phyloP scores from a whole-genome alignment of 2,329 filamentous ascomycete genomes.

The Penicillium sp. region DNA sequence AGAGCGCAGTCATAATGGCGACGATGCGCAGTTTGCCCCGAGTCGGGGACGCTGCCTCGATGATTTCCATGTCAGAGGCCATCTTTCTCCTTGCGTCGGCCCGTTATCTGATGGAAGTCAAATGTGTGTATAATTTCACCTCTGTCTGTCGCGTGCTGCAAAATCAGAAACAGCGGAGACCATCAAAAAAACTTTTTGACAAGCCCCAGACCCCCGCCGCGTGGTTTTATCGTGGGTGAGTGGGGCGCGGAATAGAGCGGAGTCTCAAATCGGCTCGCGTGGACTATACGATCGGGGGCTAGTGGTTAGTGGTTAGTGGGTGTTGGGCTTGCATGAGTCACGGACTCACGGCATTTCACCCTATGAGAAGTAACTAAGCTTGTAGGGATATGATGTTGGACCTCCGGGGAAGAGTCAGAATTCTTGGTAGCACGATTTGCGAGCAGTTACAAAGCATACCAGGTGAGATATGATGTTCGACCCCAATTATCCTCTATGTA shows the following conservation, averaged over 20 bases:
- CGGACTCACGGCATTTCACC: neutral
- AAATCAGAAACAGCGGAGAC: neutral
- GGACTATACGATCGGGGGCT: neutral
- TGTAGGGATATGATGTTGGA: too few species aligned
- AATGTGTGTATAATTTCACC: neutral
- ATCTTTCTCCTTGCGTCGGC: constrained; percentile 2
- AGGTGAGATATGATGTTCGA: neutral
- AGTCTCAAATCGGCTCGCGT: neutral
- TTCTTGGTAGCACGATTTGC: too few species aligned
- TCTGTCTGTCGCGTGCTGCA: neutral
- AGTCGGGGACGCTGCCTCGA: constrained; percentile 11
- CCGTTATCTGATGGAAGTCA: neutral
- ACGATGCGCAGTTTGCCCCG: constrained; percentile 28
- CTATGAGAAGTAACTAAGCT: too few species aligned
- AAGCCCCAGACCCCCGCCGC: constrained; percentile 6
- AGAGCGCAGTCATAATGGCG: constrained; percentile 32
- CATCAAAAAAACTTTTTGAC: constrained; percentile 3
- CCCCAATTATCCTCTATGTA: neutral
- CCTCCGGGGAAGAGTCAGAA: too few species aligned
- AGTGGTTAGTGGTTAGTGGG: neutral
- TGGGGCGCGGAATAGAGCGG: neutral
- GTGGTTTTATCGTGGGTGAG: constrained; percentile 1
- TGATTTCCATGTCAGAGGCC: constrained; percentile 19
- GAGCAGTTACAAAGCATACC: too few species aligned
- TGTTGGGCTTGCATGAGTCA: neutral